Base-by-base conservation (phyloP, 2,329 filamentous ascomycete species). In the Aspergillus sp. region DNA sequence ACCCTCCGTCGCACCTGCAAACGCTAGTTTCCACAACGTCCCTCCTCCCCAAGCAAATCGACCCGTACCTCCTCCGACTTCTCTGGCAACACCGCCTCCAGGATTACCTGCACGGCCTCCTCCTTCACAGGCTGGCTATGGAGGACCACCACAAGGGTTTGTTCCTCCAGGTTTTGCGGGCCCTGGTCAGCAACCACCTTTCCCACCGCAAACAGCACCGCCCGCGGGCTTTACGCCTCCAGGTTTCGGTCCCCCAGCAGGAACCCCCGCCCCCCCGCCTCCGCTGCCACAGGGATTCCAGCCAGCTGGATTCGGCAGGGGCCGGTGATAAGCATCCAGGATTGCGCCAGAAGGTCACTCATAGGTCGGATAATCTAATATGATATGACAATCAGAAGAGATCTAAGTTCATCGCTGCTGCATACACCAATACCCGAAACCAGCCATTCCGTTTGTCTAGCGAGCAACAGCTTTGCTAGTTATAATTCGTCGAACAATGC, bases 41-140 rank as follows among this genome's bases (percentile, higher is more conserved):
- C 65, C 72, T 50, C 68, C 70, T 54, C 70, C 66, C 39, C 61
- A 67, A 30, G 59, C 63, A 52, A 66, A 73, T 47, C 75, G 81
- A 25, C 76, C 84, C 12, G 76, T 80, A 12, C 80, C 82, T 43
- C 80, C 82, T 30, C 77, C 79, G 66, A 47, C 71, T 22, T 57
- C 75, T 43, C 59, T 75, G 39, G 61, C 65, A 38, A 70, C 70
- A 27, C 71, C 73, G 7, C 73, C 74, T 12, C 72, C 77, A 6
- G 78, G 77, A 23, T 64, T 84, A 22, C 85, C 85, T 35, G 82
- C 84, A 49, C 74, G 85, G 35, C 85, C 85, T n/a, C 85, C 85
- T 3, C 82, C 83, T 15, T 81, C 77, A 13, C 81, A 84, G 59
- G 82, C 73, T 44, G 83, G 82, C 1, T 86, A 85, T 61, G 84